Conservation (phyloP, 176 grass and related monocot genomes). For the Hordeum marinum region DNA sequence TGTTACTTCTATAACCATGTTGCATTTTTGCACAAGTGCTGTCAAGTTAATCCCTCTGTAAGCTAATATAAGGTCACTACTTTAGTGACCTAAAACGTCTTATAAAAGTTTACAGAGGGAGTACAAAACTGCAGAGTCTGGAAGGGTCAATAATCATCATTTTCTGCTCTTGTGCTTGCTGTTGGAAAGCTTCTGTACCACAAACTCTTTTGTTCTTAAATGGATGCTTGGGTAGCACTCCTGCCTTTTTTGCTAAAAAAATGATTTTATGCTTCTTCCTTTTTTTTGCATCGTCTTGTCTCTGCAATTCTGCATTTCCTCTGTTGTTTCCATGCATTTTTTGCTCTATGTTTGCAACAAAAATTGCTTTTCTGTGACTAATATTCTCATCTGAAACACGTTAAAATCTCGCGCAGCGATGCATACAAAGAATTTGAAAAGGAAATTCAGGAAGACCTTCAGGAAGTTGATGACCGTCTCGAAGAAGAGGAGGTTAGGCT, state of each 20-base stretch:
- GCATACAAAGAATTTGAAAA: conserved; percentile 97
- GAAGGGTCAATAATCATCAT: background rate
- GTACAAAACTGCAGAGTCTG: too few species aligned
- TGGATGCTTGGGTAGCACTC: background rate
- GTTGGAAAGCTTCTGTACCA: too few species aligned
- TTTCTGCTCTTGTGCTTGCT: too few species aligned
- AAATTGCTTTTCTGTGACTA: background rate
- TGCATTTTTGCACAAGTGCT: too few species aligned
- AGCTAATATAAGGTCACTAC: too few species aligned
- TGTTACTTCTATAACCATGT: conserved; percentile 4
- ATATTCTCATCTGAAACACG: background rate
- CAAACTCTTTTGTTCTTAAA: too few species aligned
- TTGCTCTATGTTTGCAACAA: background rate
- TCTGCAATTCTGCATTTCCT: too few species aligned
- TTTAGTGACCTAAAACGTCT: too few species aligned
- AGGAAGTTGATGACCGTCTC: conserved; percentile 66
- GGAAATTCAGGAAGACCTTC: conserved; percentile 89
- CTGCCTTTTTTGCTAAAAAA: background rate
- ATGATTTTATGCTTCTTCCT: background rate
- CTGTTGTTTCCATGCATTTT: background rate
- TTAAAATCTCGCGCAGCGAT: conserved; percentile 40
- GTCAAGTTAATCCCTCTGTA: too few species aligned
- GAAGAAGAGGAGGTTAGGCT: conserved; percentile 83
- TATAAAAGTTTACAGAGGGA: too few species aligned
- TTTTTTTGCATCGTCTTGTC: background rate